These are phyloP conservation scores for Pseudogymnoascus sp. DNA, from an alignment of 2,329 filamentous ascomycete species.

Conservation along the genomic window DNA sequence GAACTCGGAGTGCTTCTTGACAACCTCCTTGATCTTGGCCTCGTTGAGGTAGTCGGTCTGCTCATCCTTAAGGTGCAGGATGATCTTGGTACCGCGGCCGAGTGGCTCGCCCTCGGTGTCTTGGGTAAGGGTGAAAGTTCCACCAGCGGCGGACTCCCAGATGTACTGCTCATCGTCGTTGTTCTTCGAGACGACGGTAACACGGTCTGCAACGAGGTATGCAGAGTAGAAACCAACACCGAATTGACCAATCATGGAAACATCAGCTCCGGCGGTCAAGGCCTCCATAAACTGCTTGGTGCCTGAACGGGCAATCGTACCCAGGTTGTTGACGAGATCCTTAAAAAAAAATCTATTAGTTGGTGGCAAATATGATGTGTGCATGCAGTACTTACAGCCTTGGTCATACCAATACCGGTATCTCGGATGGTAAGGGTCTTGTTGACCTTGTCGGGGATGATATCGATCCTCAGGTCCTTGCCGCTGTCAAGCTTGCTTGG, in stretches of 20 bases:
- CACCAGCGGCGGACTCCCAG: slow-evolving; percentile 96
- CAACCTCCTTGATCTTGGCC: slow-evolving; percentile 98
- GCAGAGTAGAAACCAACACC: slow-evolving; percentile 99
- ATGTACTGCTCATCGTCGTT: slow-evolving; percentile 99
- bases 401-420: slow-evolving; percentile 99
- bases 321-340: slow-evolving; percentile 99
- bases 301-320: slow-evolving; percentile 96
- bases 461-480: slow-evolving; percentile 98
- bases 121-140: slow-evolving; percentile 86
- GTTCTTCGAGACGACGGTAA: slow-evolving; percentile 95
- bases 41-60: slow-evolving; percentile 98
- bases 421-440: slow-evolving; percentile 97
- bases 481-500: slow-evolving; percentile 91
- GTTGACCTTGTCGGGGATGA: slow-evolving; percentile 93
- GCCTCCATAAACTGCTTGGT: slow-evolving; percentile 99
- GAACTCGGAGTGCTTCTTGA: slow-evolving; percentile 99
- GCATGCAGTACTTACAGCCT: slow-evolving; percentile 67
- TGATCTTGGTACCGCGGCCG: slow-evolving; percentile 93
- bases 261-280: slow-evolving; percentile 93
- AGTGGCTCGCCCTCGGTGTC: slow-evolving; percentile 88
- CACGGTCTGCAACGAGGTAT: slow-evolving; percentile 96
- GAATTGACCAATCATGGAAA: slow-evolving; percentile 99
- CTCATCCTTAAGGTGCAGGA: slow-evolving; percentile 99
- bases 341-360: slow-evolving; percentile 36
- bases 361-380: slow-evolving; percentile 5